Evolutionary conservation across 495 filamentous ascomycete genomes (phyloP), one percentile per base, ranked within the genome.

Genomic region (Hypoxylon crocopeplum): DNA sequence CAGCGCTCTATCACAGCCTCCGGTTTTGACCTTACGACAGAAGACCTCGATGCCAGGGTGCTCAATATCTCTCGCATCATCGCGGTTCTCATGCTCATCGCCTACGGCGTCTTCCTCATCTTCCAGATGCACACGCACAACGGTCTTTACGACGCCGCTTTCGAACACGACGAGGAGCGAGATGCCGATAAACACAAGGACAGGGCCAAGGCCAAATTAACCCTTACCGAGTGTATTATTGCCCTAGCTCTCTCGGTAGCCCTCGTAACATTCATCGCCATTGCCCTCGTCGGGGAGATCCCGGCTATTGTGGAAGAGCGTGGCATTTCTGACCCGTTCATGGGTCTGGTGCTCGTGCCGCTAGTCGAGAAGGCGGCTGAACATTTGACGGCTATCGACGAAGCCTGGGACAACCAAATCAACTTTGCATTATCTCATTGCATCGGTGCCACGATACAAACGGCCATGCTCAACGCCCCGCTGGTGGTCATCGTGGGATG

Each of bases 361-460:
- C 77, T 97, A 1, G 92, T 96, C 6, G 93, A 97, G 66, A 97
- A 97, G 69, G 88, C 86, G 0, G 91, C 91, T 7, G 93, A 97
- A 76, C 93, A 97, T 70, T 73, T 96, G 30, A 96, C 89, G 0
- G 90, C 92, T 10, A 74, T 97, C 37, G 93, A 97, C 71, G 93
- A 97, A 77, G 93, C 93, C 7, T 96, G 86, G 81, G 90, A 91
- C 69, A 83, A 88, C 71, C 86, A 80, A 67, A 89, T 91, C 84
- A 96, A 97, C 76, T 94, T 95, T 71, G 93, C 93, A 0, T 83
- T 98, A 6, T 87, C 90, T 38, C 91, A 97, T 73, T 89, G 94
- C 47, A 85, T 98, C 33, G 92, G 90, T 13, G 86, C 91, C 10
- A 91, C 88, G 3, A 88, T 97, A 40, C 93, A 97, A 69, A 98